Base-by-base conservation (phyloP, 176 grass and related monocot species). In the Triticum monococcum region DNA sequence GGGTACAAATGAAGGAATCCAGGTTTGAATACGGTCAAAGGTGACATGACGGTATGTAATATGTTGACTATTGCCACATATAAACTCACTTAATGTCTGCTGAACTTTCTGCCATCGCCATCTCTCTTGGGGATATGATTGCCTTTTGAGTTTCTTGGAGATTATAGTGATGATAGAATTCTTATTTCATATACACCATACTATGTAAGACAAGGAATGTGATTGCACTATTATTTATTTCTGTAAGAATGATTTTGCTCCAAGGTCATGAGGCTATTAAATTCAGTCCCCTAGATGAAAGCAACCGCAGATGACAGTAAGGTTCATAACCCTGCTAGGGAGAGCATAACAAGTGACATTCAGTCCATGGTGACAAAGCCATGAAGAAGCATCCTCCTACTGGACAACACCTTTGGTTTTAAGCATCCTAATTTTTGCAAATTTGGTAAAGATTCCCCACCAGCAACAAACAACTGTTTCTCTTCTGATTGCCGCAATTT, bases 1-100 rank as follows among this genome's bases (percentile, higher is more conserved):
- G 60, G 87, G 64, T 87, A 69, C 67, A 72, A 93, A 83, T 88
- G 93, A 75, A 7, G 72, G 20, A 78, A 64, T 86, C 84, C 66
- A 72, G 87, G 87, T 87, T 79, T 82, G 17, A 93, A 87, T 70
- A 60, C 25, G 20, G 20, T 62, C 65, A 95, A 95, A 80, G 64
- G 22, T 80, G 92, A 90, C 40, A 28, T 87, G 60, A 38, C 26
- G 61, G 90, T 94, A 85, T 78, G 86, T 88, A 76, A 17, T 22
- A 77, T 86, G 28, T 50, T 84, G 63, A 46, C 18, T 37, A 48
- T 62, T 71, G 79, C 61, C 80, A 64, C 76, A 41, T 50, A 87
- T 40, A 40, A 40, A 68, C 75, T 65, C 23, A 81, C 11, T 54
- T 72, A 31, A 75, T 89, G n/a, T 69, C 64, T 35, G 62, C 52